Conservation (phyloP, 805 yeast species). For the Teunomyces tritomae region DNA sequence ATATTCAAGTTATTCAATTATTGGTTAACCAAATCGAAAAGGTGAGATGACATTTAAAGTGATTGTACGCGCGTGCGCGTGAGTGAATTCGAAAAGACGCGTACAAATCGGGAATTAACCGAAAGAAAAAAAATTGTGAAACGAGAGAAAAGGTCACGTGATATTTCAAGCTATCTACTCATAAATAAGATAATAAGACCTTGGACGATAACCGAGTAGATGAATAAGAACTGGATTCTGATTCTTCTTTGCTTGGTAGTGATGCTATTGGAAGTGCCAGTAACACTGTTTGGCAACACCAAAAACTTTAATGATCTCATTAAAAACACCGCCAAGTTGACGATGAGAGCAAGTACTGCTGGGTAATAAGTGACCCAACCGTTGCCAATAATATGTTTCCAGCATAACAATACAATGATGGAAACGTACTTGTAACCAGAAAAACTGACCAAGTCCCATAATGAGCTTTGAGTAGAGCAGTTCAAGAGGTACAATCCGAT, state of each 20-base stretch:
- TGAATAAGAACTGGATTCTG: slow-evolving; percentile 81
- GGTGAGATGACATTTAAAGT: background rate
- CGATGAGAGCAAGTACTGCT: slow-evolving; percentile 31
- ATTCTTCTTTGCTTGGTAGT: slow-evolving; percentile 69
- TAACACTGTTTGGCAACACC: slow-evolving; percentile 54
- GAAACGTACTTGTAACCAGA: slow-evolving; percentile 95
- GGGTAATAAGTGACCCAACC: slow-evolving; percentile 36
- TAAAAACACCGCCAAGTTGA: slow-evolving; percentile 55
- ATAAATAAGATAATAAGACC: slow-evolving; percentile 72
- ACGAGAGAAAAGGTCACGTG: background rate
- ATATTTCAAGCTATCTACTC: slow-evolving; percentile 25
- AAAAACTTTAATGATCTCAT: slow-evolving; percentile 69
- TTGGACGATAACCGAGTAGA: slow-evolving; percentile 82
- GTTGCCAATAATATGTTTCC: slow-evolving; percentile 44
- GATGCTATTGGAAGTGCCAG: slow-evolving; percentile 48
- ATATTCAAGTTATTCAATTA: background rate
- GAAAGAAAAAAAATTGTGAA: too few species aligned
- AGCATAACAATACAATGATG: slow-evolving; percentile 53
- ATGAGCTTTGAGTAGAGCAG: slow-evolving; percentile 55
- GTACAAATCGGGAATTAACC: background rate
- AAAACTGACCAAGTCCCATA: slow-evolving; percentile 84
- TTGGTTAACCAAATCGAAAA: background rate
- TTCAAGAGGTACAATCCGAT: slow-evolving; percentile 79
- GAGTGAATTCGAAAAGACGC: background rate
- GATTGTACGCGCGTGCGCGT: background rate